Conservation (phyloP, 768 basidiomycete genomes). For the Tricholoma saponaceum region DNA sequence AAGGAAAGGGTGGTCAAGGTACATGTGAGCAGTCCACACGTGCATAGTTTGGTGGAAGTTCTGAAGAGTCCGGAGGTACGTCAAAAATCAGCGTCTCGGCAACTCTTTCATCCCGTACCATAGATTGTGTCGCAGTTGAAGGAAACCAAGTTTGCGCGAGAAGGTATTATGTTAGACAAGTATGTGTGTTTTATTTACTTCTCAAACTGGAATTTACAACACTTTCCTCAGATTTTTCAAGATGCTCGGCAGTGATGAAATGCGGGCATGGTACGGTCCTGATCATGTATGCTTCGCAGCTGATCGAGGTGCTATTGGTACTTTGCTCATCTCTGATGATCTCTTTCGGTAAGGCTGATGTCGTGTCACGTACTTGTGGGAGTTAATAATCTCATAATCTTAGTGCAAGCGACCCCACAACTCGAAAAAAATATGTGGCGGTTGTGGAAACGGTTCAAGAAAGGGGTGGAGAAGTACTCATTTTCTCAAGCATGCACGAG, state of each 20-base stretch:
- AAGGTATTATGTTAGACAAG: constrained; percentile 90
- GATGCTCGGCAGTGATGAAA: constrained; percentile 91
- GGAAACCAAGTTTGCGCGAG: constrained; percentile 94
- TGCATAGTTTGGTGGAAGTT: constrained; percentile 93
- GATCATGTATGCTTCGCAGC: constrained; percentile 90
- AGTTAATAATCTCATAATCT: neutral
- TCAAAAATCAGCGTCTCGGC: constrained; percentile 1
- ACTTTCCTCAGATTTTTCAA: constrained; percentile 81
- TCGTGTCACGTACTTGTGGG: neutral
- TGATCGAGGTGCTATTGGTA: constrained; percentile 91
- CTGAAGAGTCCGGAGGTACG: constrained; percentile 89
- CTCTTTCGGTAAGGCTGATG: constrained; percentile 69
- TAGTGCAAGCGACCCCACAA: constrained; percentile 76
- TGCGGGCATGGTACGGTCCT: constrained; percentile 98
- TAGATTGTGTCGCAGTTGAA: constrained; percentile 76
- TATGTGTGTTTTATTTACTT: constrained; percentile 20
- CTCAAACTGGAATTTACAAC: neutral
- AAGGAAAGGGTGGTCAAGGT: constrained; percentile 87
- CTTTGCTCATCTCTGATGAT: constrained; percentile 91
- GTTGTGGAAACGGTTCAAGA: constrained; percentile 87
- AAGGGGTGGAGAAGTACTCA: constrained; percentile 89
- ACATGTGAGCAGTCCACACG: constrained; percentile 90
- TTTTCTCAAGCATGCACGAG: constrained; percentile 99
- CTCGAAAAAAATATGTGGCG: constrained; percentile 79
- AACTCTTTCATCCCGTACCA: neutral